Conservation (phyloP, 306 rosid species). For the Quercus aquifolioides region DNA sequence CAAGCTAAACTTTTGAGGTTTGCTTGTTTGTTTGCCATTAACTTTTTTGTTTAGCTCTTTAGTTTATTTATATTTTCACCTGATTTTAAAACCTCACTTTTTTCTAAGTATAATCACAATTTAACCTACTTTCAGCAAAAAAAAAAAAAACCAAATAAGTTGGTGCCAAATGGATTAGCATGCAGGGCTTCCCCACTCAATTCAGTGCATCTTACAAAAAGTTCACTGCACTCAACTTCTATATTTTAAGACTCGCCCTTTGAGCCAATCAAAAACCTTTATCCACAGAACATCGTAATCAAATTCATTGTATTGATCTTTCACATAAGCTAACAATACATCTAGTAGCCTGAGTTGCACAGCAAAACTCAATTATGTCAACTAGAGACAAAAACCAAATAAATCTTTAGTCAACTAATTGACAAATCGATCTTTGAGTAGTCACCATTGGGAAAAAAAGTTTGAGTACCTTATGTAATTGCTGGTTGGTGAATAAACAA, state of each 20-base stretch:
- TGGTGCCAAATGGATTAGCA: neutral
- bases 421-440: neutral
- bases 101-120: no score
- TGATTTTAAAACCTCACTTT: no score
- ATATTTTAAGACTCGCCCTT: no score
- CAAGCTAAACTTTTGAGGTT: neutral
- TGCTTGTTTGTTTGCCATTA: neutral
- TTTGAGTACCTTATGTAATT: neutral
- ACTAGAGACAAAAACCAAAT: neutral
- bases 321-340: neutral
- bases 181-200: neutral
- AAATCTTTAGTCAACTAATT: neutral
- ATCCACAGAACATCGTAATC: no score
- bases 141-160: no score
- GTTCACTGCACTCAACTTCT: neutral
- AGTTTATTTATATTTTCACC: no score
- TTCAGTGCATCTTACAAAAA: neutral
- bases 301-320: no score
- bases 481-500: neutral
- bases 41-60: no score
- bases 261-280: no score
- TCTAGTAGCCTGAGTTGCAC: neutral
- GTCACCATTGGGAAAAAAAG: neutral
- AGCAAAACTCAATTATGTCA: neutral
- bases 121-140: no score